Percentiles rank a stretch among this genome's conserved stretches.
Evolutionary conservation across 2,329 filamentous ascomycete species (phyloP).

Genomic region (Botryotinia globosa): DNA sequence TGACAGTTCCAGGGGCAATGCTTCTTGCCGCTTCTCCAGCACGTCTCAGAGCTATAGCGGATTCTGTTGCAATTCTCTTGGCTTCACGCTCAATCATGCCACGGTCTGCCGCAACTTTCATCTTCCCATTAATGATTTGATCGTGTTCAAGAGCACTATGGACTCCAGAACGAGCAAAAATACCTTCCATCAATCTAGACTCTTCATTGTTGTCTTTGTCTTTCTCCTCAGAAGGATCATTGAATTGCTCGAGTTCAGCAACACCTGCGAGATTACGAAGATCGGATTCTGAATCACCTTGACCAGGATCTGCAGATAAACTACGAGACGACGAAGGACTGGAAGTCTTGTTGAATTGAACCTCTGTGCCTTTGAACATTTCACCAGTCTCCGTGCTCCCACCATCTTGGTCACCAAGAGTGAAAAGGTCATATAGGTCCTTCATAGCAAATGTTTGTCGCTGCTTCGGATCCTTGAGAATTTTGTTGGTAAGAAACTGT

Average conservation of each 20-base stretch:
- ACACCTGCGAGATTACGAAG: conserved; percentile 58
- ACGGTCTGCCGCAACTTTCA: conserved; percentile 69
- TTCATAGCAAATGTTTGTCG: conserved; percentile 85
- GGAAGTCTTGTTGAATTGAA: conserved; percentile 54
- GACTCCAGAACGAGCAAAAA: conserved; percentile 82
- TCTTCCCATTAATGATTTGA: conserved; percentile 76
- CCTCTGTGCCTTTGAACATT: conserved; percentile 84
- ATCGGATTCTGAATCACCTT: conserved; percentile 42
- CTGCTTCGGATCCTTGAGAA: conserved; percentile 90
- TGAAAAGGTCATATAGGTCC: conserved; percentile 90
- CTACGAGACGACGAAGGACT: conserved; percentile 29
- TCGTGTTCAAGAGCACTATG: conserved; percentile 94
- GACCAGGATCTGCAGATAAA: conserved; percentile 9
- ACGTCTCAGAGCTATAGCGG: conserved; percentile 71
- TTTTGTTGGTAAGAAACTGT: conserved; percentile 95
- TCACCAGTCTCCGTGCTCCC: conserved; percentile 78
- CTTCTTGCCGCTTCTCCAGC: conserved; percentile 69
- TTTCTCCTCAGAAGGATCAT: conserved; percentile 46
- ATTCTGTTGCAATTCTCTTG: conserved; percentile 71
- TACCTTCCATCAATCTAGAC: conserved; percentile 79
- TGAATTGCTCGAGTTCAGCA: conserved; percentile 62
- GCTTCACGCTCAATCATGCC: conserved; percentile 80
- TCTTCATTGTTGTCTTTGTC: conserved; percentile 50
- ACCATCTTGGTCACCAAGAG: conserved; percentile 64
- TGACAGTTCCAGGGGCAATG: conserved; percentile 79